Base-by-base conservation (phyloP, 2,329 filamentous ascomycete genomes). In the Xylaria sp. region DNA sequence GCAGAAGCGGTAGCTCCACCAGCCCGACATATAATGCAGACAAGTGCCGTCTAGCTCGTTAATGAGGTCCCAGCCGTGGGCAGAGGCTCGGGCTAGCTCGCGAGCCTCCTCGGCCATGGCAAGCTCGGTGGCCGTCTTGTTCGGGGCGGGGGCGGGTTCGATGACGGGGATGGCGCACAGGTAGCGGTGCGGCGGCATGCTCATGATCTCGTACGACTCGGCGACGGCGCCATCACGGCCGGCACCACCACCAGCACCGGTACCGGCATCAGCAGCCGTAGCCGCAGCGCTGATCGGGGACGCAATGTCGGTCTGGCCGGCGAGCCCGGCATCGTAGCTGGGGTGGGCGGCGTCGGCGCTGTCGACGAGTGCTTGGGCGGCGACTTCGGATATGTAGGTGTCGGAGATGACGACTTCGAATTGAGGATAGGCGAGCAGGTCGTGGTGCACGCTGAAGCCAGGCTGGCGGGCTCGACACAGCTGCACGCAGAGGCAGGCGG, bases 1-100 rank as follows among this genome's bases (percentile, higher is more conserved):
- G 84, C 94, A 98, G 80, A 97, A 97, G 74, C 91, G 92, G 81
- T 98, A 98, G 77, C 92, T 96, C 94, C 94, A 98, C 94, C 94
- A 98, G 0, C 94, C 94, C 0, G 90, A 92, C 72, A 94, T 83
- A 71, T 85, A 88, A 82, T 95, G 97, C 71, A 98, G 87, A 79
- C 94, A 98, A 59, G 87, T 86, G 3, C 90, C 92, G 61, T 94
- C 88, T 80, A 98, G 90, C 30, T 90, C 89, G 71, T 88, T 87
- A 59, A 98, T 83, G 24, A 98, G 85, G 75, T 96, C 92, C 86
- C 93, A 92, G 5, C 94, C 94, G 57, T 89, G 90, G 36, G 89
- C 86, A 1, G 91, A 92, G 0, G 94, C 94, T 30, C 92, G 89
- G 48, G 86, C 88, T 9, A 97, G 86, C 79, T 97, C 94, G 70